phyloP scores from a whole-genome alignment of 2,329 filamentous ascomycete species.

The Calycina herbarum region DNA sequence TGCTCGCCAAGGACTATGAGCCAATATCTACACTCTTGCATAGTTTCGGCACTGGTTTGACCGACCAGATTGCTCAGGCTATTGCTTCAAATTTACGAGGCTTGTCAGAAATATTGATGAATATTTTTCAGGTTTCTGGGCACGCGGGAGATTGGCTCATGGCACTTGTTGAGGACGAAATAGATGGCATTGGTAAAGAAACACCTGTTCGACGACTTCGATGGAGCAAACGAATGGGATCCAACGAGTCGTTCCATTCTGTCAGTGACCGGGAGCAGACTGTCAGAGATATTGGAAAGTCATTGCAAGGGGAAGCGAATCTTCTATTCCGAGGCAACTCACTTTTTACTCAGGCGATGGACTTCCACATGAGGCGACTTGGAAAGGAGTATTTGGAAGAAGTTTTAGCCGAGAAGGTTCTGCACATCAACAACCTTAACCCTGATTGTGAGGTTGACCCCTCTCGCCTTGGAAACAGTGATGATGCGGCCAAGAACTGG shows the following conservation, averaged over 20 bases:
- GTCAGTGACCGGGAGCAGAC: slow-evolving; percentile 67
- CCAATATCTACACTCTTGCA: slow-evolving; percentile 81
- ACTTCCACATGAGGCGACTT: slow-evolving; percentile 92
- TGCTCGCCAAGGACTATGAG: slow-evolving; percentile 83
- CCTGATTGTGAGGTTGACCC: slow-evolving; percentile 95
- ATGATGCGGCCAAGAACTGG: slow-evolving; percentile 85
- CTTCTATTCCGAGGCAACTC: slow-evolving; percentile 95
- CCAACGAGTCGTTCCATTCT: slow-evolving; percentile 66
- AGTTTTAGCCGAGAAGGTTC: slow-evolving; percentile 79
- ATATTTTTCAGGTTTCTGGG: slow-evolving; percentile 93
- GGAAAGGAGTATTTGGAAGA: slow-evolving; percentile 93
- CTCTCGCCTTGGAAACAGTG: slow-evolving; percentile 64
- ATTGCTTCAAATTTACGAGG: slow-evolving; percentile 75
- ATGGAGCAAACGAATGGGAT: slow-evolving; percentile 69
- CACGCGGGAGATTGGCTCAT: slow-evolving; percentile 86
- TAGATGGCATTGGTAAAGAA: slow-evolving; percentile 87
- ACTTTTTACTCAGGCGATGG: slow-evolving; percentile 85
- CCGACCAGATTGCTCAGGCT: slow-evolving; percentile 77
- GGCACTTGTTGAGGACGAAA: slow-evolving; percentile 92
- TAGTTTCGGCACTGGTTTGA: slow-evolving; percentile 79
- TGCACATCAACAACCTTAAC: slow-evolving; percentile 86
- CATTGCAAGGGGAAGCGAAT: slow-evolving; percentile 84
- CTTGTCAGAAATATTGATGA: slow-evolving; percentile 83
- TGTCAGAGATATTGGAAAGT: slow-evolving; percentile 76
- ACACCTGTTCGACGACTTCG: slow-evolving; percentile 71